Conservation (phyloP, 140 eudicot species). For the Cichorium intybus region DNA sequence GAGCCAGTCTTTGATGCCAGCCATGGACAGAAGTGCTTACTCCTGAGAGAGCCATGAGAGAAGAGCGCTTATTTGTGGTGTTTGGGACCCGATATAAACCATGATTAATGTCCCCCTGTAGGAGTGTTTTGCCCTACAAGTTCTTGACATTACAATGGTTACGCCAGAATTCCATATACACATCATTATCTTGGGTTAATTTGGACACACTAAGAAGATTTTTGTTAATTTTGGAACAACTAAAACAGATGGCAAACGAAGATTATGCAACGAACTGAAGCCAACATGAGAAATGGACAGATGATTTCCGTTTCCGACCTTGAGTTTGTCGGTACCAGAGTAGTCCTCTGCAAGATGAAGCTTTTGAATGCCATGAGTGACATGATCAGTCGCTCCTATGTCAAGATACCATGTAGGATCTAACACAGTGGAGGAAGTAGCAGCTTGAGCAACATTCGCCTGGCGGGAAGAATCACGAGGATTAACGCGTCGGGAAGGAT, state of each 20-base stretch:
- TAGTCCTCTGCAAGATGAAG: neutral
- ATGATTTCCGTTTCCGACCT: neutral
- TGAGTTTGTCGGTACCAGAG: neutral
- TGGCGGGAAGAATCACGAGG: neutral
- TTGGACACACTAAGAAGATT: neutral
- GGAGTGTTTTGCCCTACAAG: neutral
- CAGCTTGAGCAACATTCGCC: neutral
- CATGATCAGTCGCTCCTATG: neutral
- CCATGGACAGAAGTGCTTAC: neutral
- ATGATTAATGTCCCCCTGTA: neutral
- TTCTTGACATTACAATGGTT: neutral
- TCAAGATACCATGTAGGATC: neutral
- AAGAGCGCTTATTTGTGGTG: neutral
- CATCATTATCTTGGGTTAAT: neutral
- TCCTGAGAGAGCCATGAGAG: neutral
- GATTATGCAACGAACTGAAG: neutral
- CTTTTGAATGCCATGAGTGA: neutral
- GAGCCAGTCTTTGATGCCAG: neutral
- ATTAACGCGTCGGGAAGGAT: neutral
- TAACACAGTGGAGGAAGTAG: neutral
- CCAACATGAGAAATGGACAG: neutral
- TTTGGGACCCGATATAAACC: neutral
- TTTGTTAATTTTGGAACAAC: no score
- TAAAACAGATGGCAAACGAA: neutral
- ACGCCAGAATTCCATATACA: neutral